These are phyloP conservation scores for Lithospermum erythrorhizon DNA, from an alignment of 257 asterid species.

Conservation along the genomic window DNA sequence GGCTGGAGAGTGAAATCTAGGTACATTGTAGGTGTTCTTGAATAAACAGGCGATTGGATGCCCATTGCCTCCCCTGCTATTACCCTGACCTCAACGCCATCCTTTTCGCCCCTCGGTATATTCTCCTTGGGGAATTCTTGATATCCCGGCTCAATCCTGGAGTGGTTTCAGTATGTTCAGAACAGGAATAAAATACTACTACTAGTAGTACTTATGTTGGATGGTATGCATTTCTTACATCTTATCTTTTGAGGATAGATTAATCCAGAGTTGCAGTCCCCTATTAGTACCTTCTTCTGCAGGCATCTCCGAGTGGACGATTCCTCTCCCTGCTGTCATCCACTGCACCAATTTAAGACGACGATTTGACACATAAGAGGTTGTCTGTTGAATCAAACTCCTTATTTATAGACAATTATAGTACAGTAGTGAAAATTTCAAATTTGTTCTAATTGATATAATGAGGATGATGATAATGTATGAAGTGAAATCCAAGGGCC, in stretches of 20 bases:
- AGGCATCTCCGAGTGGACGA: conserved; percentile 97
- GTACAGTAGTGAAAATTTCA: too few relatives aligned
- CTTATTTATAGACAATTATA: too few relatives aligned
- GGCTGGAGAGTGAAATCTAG: conserved; percentile 66
- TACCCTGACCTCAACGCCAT: conserved; percentile 66
- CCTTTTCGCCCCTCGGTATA: conserved; percentile 52
- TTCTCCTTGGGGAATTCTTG: conserved; percentile 61
- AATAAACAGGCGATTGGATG: conserved; percentile 63
- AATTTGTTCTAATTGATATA: too few relatives aligned
- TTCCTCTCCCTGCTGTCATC: conserved; percentile 98
- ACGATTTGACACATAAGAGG: too few relatives aligned
- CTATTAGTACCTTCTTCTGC: conserved; percentile 60
- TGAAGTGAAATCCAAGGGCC: not conserved
- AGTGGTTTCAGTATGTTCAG: not conserved
- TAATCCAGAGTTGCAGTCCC: conserved; percentile 87
- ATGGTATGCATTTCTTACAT: conserved; percentile 33
- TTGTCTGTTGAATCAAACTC: too few relatives aligned
- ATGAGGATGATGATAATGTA: too few relatives aligned
- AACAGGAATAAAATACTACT: too few relatives aligned
- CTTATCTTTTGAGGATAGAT: conserved; percentile 84
- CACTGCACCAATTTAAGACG: conserved; percentile 36
- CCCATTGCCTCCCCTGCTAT: conserved; percentile 96
- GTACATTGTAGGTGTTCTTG: conserved; percentile 85
- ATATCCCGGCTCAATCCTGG: conserved; percentile 81
- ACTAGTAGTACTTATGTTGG: not conserved